Percentiles rank a stretch among this genome's conserved stretches.
These are phyloP conservation scores for Ceriops tagal DNA, from an alignment of 345 rosid species.

Conservation along the genomic window DNA sequence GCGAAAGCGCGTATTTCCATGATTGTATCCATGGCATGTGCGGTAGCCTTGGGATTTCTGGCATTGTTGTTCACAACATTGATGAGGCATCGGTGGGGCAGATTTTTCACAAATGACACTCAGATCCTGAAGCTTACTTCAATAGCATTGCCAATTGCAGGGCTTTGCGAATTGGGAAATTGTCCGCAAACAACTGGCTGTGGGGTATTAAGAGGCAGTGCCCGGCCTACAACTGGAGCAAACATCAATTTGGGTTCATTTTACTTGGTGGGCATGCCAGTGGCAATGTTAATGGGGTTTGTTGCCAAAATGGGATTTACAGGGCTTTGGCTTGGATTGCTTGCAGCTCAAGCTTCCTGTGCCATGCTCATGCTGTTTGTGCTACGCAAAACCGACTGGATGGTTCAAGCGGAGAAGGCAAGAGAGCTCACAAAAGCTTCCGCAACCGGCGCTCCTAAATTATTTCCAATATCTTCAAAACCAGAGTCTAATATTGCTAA, in stretches of 20 bases:
- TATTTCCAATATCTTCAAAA: conserved; percentile 27
- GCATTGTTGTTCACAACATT: conserved; percentile 67
- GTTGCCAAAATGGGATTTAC: conserved; percentile 65
- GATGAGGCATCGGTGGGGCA: conserved; percentile 83
- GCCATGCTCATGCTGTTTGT: conserved; percentile 71
- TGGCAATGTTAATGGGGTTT: conserved; percentile 65
- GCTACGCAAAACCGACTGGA: conserved; percentile 73
- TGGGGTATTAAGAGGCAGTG: conserved; percentile 90
- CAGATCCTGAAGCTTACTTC: conserved; percentile 76
- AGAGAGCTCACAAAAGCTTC: conserved; percentile 51
- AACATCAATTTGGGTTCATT: conserved; percentile 92
- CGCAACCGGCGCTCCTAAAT: conserved; percentile 5
- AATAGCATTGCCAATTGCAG: conserved; percentile 75
- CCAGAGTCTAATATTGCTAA: conserved; percentile 9
- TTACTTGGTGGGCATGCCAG: conserved; percentile 91
- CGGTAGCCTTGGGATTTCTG: conserved; percentile 54
- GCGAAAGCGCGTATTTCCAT: conserved; percentile 67
- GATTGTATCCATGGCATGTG: conserved; percentile 68
- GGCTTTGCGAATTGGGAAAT: conserved; percentile 92
- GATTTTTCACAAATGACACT: conserved; percentile 59
- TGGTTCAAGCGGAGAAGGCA: conserved; percentile 62
- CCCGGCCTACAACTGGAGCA: conserved; percentile 85
- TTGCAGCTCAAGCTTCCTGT: conserved; percentile 92
- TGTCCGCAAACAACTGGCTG: conserved; percentile 97
- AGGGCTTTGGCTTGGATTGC: conserved; percentile 86